Evolutionary conservation across 768 basidiomycete species (phyloP).

Genomic region (Boletus subparvulus): DNA sequence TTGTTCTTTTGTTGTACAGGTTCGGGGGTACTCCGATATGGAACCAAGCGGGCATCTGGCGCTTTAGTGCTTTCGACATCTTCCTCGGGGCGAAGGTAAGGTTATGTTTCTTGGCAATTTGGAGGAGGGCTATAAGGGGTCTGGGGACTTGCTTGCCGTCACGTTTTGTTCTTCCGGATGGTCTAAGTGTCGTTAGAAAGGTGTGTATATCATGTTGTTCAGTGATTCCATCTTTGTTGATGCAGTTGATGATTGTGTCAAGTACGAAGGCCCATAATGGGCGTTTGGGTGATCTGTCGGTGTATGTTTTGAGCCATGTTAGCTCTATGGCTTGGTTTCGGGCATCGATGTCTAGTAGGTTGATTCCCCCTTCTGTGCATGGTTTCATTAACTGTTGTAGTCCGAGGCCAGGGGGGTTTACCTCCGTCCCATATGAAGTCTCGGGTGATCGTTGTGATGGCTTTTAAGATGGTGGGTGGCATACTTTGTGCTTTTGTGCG

Average conservation of each 20-base stretch:
- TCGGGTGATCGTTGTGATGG: conserved; percentile 13
- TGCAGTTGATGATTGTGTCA: background rate
- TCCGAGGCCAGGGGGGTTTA: background rate
- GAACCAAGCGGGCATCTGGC: background rate
- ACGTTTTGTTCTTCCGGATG: too few relatives aligned
- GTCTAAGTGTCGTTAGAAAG: background rate
- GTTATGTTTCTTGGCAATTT: background rate
- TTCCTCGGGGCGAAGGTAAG: background rate
- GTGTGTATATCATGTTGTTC: background rate
- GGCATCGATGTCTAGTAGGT: conserved; percentile 1
- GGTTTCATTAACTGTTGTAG: background rate
- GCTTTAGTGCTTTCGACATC: background rate
- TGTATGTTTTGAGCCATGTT: background rate
- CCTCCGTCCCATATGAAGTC: conserved; percentile 19
- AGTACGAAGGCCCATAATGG: background rate
- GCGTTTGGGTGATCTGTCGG: background rate
- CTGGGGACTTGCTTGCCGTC: background rate
- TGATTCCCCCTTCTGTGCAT: background rate
- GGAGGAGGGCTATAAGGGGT: rapidly evolving
- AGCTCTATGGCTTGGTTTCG: background rate
- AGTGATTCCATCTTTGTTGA: background rate
- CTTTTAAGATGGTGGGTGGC: conserved; percentile 16
- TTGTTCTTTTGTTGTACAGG: background rate
- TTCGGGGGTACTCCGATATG: background rate
- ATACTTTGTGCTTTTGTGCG: conserved; percentile 31